Evolutionary conservation across 2,329 filamentous ascomycete species (phyloP).

Genomic region (Xylogone sp.): DNA sequence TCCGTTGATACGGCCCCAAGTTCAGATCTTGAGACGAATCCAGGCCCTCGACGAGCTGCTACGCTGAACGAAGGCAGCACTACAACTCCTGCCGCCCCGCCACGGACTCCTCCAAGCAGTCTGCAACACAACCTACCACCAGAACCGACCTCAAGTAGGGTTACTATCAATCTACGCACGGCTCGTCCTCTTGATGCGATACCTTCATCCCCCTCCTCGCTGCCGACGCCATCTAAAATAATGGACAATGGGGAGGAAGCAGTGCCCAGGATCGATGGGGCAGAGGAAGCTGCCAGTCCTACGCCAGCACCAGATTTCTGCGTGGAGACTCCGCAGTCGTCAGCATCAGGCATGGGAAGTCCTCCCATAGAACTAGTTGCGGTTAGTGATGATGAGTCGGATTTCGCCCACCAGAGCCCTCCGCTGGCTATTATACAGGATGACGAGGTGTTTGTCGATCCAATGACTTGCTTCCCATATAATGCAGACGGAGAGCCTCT

Average conservation of each 20-base stretch:
- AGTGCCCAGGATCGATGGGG: constrained; percentile 17
- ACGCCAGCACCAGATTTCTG: constrained; percentile 21
- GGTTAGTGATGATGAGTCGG: constrained; percentile 21
- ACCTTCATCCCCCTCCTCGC: constrained; percentile 41
- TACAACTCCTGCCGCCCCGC: constrained; percentile 19
- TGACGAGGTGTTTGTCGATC: constrained; percentile 32
- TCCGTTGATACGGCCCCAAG: constrained; percentile 39
- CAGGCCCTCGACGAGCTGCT: constrained; percentile 7
- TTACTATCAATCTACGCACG: constrained; percentile 58
- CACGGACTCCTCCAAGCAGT: constrained; percentile 24
- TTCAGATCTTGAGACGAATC: constrained; percentile 13
- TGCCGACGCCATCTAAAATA: constrained; percentile 29
- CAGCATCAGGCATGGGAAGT: constrained; percentile 24
- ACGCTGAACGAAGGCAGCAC: constrained; percentile 6
- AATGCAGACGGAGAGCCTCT: constrained; percentile 15
- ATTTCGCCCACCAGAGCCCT: constrained; percentile 18
- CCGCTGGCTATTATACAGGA: constrained; percentile 25
- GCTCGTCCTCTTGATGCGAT: constrained; percentile 36
- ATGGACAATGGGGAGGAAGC: constrained; percentile 11
- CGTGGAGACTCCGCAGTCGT: constrained; percentile 26
- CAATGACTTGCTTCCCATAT: constrained; percentile 44
- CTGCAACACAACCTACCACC: constrained; percentile 28
- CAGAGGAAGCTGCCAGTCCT: constrained; percentile 27
- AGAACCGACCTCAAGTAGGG: constrained; percentile 50
- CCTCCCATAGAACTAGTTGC: constrained; percentile 26